Base-by-base conservation (phyloP, 305 asterid species). In the Fraxinus nigra region DNA sequence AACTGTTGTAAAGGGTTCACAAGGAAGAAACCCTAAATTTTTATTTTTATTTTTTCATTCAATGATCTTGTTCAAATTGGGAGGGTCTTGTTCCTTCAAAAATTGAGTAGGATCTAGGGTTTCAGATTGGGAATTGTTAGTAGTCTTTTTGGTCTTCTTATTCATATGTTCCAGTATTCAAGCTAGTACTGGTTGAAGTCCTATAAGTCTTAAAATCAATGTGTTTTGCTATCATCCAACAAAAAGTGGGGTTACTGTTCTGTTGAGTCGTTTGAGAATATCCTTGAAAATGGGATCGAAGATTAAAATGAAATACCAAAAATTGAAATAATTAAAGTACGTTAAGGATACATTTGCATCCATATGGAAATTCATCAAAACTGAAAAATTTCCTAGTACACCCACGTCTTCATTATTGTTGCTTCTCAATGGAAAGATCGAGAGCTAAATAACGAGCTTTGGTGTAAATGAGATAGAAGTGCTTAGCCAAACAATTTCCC, bases 251-350 rank as follows among this genome's bases (percentile, higher is more conserved):
- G 16, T 82, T 33, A 33, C 56, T 28, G 79, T 37, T 48, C 72
- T 79, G 61, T 59, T 75, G 79, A 35, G 10, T 32, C 51, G 46
- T 82, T 59, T 48, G 74, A 63, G 73, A 76, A 22, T 40, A 43
- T 4, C 54, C 73, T 59, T 46, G 51, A 48, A 40, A 75, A 87
- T 87, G 92, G 92, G 65, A 24, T 24, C 26, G 26, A 24, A 1
- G 26, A 24, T 24, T 24, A 51, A 51, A 51, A n/a, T 59, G 28
- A 59, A 59, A 59, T 59, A 20, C 13, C 30, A 59, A 59, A n/a
- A 7, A 1, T 18, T 20, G 26, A 10, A 20, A 51, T 48, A 14
- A 0, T 48, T 14, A 13, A 14, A 14, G 7, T 48, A 48, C 3
- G 5, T 48, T 14, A 48, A 48, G 20, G 6, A 48, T 51, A 51